A percentile compares a stretch with the other conserved stretches of the same genome.
Conservation (phyloP, 192 early-diverging fungal species). For the Geranomyces variabilis region DNA sequence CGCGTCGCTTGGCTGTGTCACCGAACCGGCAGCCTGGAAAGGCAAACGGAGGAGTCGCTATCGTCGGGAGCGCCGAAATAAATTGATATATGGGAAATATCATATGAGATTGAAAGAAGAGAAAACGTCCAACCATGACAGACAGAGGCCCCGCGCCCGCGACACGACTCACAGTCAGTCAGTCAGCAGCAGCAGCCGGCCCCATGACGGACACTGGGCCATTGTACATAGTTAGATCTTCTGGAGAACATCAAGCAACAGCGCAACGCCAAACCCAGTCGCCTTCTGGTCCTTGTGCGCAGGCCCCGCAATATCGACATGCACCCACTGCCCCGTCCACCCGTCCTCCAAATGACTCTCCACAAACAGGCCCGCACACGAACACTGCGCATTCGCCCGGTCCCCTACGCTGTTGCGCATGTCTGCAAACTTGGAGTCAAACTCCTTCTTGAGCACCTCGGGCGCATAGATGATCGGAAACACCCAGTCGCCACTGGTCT, state of each 20-base stretch:
- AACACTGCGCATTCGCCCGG: constrained; percentile 49
- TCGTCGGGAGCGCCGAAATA: too few species aligned
- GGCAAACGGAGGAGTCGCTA: too few species aligned
- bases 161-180: too few species aligned
- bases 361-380: constrained; percentile 57
- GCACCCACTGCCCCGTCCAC: constrained; percentile 47
- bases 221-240: too few species aligned
- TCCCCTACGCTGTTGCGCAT: constrained; percentile 54
- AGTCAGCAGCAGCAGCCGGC: too few species aligned
- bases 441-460: constrained; percentile 39
- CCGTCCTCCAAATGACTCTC: constrained; percentile 44
- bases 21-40: too few species aligned
- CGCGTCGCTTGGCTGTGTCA: too few species aligned
- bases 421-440: constrained; percentile 49
- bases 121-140: too few species aligned
- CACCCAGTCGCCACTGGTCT: constrained; percentile 30
- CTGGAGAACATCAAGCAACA: constrained; percentile 47
- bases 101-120: too few species aligned
- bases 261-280: constrained; percentile 44
- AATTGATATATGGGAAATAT: too few species aligned
- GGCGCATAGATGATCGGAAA: constrained; percentile 41
- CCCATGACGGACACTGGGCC: too few species aligned
- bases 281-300: constrained; percentile 21
- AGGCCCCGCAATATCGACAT: constrained; percentile 45
- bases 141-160: too few species aligned